These are phyloP conservation scores for Tubosaeta sp. DNA, from an alignment of 768 basidiomycete genomes.

Conservation along the genomic window DNA sequence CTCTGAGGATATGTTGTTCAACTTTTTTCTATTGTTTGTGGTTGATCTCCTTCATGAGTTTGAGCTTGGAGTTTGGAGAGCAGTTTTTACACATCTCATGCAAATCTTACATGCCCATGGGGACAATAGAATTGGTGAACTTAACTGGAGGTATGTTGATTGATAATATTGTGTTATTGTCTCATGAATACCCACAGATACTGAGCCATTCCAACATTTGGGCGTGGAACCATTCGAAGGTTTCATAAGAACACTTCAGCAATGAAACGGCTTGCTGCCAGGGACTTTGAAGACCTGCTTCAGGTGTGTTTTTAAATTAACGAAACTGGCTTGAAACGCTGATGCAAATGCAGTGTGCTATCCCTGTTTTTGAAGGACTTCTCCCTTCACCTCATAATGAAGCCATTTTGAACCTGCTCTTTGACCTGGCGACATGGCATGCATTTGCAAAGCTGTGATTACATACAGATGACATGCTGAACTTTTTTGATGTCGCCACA, in stretches of 20 bases:
- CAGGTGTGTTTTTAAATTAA: neutral
- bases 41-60: neutral
- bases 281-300: neutral
- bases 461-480: slow-evolving; percentile 24
- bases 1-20: neutral
- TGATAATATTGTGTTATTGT: too few relatives aligned
- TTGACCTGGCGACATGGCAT: slow-evolving; percentile 32
- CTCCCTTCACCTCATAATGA: slow-evolving; percentile 11
- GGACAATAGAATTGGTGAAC: too few relatives aligned
- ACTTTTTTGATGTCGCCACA: slow-evolving; percentile 18
- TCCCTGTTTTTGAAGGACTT: neutral
- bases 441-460: slow-evolving; percentile 31
- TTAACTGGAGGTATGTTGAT: neutral
- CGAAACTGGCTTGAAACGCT: too few relatives aligned
- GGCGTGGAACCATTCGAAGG: neutral
- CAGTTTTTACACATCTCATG: neutral
- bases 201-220: neutral
- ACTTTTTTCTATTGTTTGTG: neutral
- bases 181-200: neutral
- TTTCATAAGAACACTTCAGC: neutral
- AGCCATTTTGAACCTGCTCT: slow-evolving; percentile 22
- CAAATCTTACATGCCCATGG: neutral
- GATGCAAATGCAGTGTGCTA: neutral
- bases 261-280: neutral
- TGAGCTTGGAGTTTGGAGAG: slow-evolving; percentile 1